Evolutionary conservation across 108 stramenopile species (phyloP).

Genomic region (Cyclotella choctawhatcheeana): DNA sequence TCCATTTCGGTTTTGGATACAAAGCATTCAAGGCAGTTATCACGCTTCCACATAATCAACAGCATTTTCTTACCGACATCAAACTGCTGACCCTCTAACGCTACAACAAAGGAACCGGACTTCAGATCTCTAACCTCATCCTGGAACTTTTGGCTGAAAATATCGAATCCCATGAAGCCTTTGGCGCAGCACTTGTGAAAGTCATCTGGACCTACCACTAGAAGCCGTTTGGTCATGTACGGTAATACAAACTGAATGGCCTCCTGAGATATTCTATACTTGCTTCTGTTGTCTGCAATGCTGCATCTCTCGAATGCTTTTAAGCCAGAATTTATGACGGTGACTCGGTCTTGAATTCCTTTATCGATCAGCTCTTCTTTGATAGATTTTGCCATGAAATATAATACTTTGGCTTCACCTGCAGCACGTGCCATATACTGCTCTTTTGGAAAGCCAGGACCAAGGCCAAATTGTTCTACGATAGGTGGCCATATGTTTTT

Average conservation of each 20-base stretch:
- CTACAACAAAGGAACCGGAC: slow-evolving; percentile 81
- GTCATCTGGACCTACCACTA: slow-evolving; percentile 64
- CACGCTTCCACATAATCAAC: slow-evolving; percentile 80
- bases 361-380: slow-evolving; percentile 69
- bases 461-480: slow-evolving; percentile 75
- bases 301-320: slow-evolving; percentile 78
- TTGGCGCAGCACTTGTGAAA: slow-evolving; percentile 66
- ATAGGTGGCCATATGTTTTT: slow-evolving; percentile 62
- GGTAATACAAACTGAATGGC: slow-evolving; percentile 79
- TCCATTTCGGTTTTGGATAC: slow-evolving; percentile 82
- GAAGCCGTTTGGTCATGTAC: slow-evolving; percentile 81
- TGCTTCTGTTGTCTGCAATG: slow-evolving; percentile 54
- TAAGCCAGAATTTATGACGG: slow-evolving; percentile 81
- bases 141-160: slow-evolving; percentile 62
- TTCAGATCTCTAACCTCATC: slow-evolving; percentile 42
- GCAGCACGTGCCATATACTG: slow-evolving; percentile 76
- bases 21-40: slow-evolving; percentile 65
- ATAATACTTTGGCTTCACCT: slow-evolving; percentile 77
- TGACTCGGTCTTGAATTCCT: slow-evolving; percentile 74
- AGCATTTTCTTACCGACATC: slow-evolving; percentile 74
- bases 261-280: slow-evolving; percentile 80
- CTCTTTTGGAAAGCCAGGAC: slow-evolving; percentile 64
- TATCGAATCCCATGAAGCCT: slow-evolving; percentile 48
- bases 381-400: slow-evolving; percentile 74
- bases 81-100: slow-evolving; percentile 74